Percentiles rank a stretch among this genome's conserved stretches.
Evolutionary conservation across 441 rosid genomes (phyloP).

Genomic region (Euphorbia schlechtendalii): DNA sequence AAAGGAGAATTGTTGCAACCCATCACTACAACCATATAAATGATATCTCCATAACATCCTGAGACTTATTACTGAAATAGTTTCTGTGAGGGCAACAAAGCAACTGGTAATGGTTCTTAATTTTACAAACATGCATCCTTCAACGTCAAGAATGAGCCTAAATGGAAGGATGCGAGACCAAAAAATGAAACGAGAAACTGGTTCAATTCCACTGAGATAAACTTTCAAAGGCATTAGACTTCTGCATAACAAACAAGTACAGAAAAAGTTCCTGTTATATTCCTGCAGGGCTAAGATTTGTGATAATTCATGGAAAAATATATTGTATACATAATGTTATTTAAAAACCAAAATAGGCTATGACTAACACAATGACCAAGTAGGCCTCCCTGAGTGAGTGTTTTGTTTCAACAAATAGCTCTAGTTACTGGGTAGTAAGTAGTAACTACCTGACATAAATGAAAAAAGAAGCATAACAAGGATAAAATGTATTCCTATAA

Average conservation of each 20-base stretch:
- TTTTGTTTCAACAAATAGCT: not conserved
- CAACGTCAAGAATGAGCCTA: not conserved
- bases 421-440: not conserved
- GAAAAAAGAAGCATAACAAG: no score
- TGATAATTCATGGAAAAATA: no score
- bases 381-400: not conserved
- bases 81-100: not conserved
- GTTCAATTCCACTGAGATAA: not conserved
- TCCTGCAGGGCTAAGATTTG: not conserved
- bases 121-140: not conserved
- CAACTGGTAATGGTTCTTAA: not conserved
- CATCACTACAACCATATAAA: not conserved
- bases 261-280: not conserved
- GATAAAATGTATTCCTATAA: not conserved
- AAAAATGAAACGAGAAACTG: not conserved
- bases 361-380: not conserved
- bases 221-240: not conserved
- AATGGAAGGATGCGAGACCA: not conserved
- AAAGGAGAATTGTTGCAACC: not conserved
- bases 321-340: not conserved
- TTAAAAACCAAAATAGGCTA: not conserved
- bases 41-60: not conserved
- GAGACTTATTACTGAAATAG: not conserved
- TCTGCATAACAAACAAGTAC: not conserved
- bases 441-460: no score